Evolutionary conservation across 1,139 yeast species (phyloP).

Genomic region (Protomyces macrosporus): DNA sequence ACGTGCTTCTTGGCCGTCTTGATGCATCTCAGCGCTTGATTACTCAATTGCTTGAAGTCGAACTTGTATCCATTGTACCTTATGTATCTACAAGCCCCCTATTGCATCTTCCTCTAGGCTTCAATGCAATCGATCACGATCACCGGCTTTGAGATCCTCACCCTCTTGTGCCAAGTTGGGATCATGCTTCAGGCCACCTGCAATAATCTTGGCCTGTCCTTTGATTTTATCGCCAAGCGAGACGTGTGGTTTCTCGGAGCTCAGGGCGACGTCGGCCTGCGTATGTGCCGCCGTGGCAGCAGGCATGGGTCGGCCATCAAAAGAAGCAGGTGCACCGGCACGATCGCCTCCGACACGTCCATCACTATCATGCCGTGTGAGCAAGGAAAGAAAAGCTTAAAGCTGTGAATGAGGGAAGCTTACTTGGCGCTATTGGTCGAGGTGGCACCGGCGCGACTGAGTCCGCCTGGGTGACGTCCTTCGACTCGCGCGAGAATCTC

Average conservation of each 20-base stretch:
- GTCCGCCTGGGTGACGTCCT: slow-evolving; percentile 15
- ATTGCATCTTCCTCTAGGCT: background rate
- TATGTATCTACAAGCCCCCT: too few relatives aligned
- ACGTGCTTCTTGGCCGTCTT: background rate
- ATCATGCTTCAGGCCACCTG: slow-evolving; percentile 23
- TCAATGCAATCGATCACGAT: slow-evolving; percentile 16
- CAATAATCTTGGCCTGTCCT: slow-evolving; percentile 18
- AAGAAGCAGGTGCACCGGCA: background rate
- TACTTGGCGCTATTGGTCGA: slow-evolving; percentile 5
- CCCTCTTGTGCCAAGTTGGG: slow-evolving; percentile 20
- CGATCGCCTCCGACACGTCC: background rate
- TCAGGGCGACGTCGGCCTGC: background rate
- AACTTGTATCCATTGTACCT: too few relatives aligned
- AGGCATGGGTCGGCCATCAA: background rate
- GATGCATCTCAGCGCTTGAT: background rate
- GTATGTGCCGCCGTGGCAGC: background rate
- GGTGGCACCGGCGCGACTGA: background rate
- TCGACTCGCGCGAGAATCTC: slow-evolving; percentile 10
- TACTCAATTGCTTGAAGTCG: background rate
- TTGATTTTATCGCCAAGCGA: slow-evolving; percentile 21
- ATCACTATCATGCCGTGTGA: background rate
- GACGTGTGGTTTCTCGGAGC: slow-evolving; percentile 3
- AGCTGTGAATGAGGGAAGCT: background rate
- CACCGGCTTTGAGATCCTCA: slow-evolving; percentile 17
- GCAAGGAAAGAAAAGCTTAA: too few relatives aligned